Percentiles rank a stretch among this genome's conserved stretches.
These are phyloP conservation scores for Globisporangium nagaii DNA, from an alignment of 352 stramenopile genomes.

Conservation along the genomic window DNA sequence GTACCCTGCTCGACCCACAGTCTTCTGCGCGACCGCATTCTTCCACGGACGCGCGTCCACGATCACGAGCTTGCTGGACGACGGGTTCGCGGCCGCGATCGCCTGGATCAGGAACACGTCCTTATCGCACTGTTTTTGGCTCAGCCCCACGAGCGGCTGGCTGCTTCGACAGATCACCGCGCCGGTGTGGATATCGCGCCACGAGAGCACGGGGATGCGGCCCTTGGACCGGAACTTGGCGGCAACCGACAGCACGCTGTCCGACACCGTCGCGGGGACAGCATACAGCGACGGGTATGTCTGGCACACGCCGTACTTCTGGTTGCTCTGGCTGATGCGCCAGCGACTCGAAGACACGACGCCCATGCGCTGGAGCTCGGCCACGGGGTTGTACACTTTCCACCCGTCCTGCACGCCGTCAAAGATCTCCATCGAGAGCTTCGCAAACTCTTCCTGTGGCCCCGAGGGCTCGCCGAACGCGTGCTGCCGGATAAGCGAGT, in stretches of 20 bases:
- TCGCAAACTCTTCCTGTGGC: constrained; percentile 57
- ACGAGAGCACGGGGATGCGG: constrained; percentile 80
- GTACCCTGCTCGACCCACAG: constrained; percentile 81
- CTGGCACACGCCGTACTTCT: constrained; percentile 57
- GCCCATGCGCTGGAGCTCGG: constrained; percentile 67
- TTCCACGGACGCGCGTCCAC: constrained; percentile 88
- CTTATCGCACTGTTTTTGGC: constrained; percentile 77
- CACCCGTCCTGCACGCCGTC: constrained; percentile 47
- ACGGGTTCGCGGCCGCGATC: constrained; percentile 71
- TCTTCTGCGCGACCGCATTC: constrained; percentile 89
- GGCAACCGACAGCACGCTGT: constrained; percentile 54
- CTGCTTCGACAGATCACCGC: constrained; percentile 79
- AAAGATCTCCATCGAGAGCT: constrained; percentile 52
- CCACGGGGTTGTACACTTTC: constrained; percentile 61
- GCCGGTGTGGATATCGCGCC: constrained; percentile 63
- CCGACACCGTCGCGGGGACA: constrained; percentile 54
- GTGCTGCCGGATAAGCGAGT: constrained; percentile 51
- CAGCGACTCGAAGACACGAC: constrained; percentile 49
- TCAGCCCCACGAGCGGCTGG: constrained; percentile 78
- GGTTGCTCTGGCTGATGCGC: constrained; percentile 66
- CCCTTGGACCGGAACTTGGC: constrained; percentile 85
- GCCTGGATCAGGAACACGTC: constrained; percentile 82
- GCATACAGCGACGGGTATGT: constrained; percentile 80
- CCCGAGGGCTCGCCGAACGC: constrained; percentile 46
- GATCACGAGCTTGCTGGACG: constrained; percentile 81